Evolutionary conservation across 2,329 filamentous ascomycete genomes (phyloP).

Genomic region (Fusarium sp.): DNA sequence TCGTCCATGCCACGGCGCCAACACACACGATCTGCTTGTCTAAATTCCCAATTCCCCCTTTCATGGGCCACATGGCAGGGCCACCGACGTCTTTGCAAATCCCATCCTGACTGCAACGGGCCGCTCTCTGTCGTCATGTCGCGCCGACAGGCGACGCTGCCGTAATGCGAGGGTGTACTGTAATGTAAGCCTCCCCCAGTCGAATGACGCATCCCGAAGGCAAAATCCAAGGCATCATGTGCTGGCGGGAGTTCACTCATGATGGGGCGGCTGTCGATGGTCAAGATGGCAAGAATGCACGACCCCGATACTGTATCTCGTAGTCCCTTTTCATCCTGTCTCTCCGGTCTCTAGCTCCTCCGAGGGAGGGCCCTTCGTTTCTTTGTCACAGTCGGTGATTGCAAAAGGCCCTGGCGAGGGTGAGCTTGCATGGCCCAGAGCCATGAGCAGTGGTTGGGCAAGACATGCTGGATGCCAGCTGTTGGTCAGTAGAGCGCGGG

Average conservation of each 20-base stretch:
- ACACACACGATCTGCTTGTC: constrained; percentile 31
- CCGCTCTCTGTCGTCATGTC: constrained; percentile 27
- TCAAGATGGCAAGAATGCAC: constrained; percentile 1
- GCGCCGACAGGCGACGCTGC: constrained; percentile 15
- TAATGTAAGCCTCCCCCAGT: constrained; percentile 2
- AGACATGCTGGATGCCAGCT: constrained; percentile 10
- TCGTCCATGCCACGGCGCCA: constrained; percentile 29
- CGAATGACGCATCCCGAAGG: constrained; percentile 25
- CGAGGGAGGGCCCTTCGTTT: background rate
- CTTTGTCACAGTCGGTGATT: background rate
- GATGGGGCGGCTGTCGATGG: constrained; percentile 12
- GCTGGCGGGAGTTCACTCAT: constrained; percentile 7
- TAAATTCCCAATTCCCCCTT: constrained; percentile 22
- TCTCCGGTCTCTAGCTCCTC: constrained; percentile 14
- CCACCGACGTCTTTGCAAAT: constrained; percentile 30
- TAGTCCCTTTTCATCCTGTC: constrained; percentile 7
- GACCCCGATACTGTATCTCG: background rate
- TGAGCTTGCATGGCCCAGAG: background rate
- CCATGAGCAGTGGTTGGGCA: background rate
- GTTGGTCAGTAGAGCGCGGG: constrained; percentile 1
- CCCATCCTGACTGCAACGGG: constrained; percentile 14
- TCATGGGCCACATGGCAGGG: constrained; percentile 34
- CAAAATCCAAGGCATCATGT: constrained; percentile 29
- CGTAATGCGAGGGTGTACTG: background rate
- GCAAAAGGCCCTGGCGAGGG: background rate